Evolutionary conservation across 2,329 filamentous ascomycete genomes (phyloP), one percentile per base, ranked within the genome.

Genomic region (Hymenotorrendiella dingleyae): DNA sequence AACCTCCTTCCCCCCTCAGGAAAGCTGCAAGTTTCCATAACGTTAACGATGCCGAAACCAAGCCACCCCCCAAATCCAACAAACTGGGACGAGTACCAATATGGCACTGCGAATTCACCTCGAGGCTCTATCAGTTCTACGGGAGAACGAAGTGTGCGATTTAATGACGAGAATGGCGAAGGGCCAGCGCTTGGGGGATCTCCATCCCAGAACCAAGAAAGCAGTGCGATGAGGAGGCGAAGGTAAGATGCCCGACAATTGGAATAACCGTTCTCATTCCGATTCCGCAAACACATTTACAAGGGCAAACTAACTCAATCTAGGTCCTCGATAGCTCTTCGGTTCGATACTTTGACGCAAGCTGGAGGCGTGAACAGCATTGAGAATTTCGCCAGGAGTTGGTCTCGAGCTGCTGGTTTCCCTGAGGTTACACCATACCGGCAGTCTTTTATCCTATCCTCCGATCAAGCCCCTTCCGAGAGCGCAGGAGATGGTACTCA

Each of bases 301-400:
- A n/a, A 34, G 17, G 11, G 36, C 23, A 22, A 8, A 34, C 41
- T 55, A 43, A 55, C 34, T 26, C n/a, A 10, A 27, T 19, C 17
- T 29, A 80, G 78, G 47, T 77, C 76, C n/a, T 82, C 78, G 6
- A 67, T 78, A 28, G 74, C 72, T 23, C 70, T 75, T 49, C 71
- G 72, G 24, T 64, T 86, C 26, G 66, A 74, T 20, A 69, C 72
- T 40, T 61, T 83, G 41, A 71, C 75, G 53, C 82, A 94, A 47
- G 82, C 86, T 36, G 93, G 91, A 51, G 91, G 91, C 38, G 84
- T 90, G 48, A 97, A 97, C 70, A 94, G 86, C 64, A 85, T 97
- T 56, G 84, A 93, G 59, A 94, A 90, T 58, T 97, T 97, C 62
- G 86, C 90, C 33, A 79, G 85, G 47, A 94, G 87, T 55, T 95